Evolutionary conservation across 164 flowering plant genomes (phyloP).

Genomic region (Santalum album): DNA sequence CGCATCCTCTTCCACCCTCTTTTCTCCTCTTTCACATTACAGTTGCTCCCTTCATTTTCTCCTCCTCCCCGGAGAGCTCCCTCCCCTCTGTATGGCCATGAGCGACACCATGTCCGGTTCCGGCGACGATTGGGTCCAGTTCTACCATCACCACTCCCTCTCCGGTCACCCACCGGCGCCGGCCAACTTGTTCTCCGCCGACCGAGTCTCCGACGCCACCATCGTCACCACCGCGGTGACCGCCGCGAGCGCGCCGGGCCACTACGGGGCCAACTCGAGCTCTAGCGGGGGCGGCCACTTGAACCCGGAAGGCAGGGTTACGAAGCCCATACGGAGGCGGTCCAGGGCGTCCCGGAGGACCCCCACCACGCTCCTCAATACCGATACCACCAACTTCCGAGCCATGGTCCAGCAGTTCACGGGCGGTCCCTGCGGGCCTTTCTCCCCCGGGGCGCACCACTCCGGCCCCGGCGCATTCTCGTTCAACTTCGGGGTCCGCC

Average conservation of each 20-base stretch:
- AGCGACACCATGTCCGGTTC: constrained; percentile 27
- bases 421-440: constrained; percentile 39
- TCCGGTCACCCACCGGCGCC: background rate
- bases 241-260: background rate
- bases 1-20: background rate
- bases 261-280: constrained; percentile 2
- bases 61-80: no score
- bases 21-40: background rate
- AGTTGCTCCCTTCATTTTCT: background rate
- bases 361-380: constrained; percentile 68
- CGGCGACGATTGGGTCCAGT: constrained; percentile 34
- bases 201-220: constrained; percentile 16
- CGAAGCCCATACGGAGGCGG: constrained; percentile 42
- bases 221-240: constrained; percentile 17
- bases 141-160: constrained; percentile 16
- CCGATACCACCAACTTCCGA: constrained; percentile 65
- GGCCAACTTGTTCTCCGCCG: background rate
- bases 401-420: constrained; percentile 96
- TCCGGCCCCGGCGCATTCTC: background rate
- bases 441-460: constrained; percentile 3
- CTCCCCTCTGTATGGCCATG: constrained; percentile 9
- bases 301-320: constrained; percentile 42
- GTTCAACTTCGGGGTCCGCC: constrained; percentile 15
- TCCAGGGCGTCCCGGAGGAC: constrained; percentile 61
- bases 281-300: constrained; percentile 6